Evolutionary conservation across 768 basidiomycete species (phyloP).

Genomic region (Leccinum uliginosum): DNA sequence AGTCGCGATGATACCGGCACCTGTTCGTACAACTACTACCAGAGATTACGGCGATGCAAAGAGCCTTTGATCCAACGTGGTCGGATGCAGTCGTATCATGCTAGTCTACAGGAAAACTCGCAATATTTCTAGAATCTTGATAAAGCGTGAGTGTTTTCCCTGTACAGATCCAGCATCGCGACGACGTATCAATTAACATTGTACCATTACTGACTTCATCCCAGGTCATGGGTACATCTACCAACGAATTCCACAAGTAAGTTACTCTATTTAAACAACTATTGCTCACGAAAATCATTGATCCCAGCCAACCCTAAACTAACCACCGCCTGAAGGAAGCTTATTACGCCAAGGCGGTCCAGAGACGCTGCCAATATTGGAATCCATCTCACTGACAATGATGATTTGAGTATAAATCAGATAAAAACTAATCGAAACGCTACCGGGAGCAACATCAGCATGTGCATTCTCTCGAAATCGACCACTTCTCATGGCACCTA

Average conservation of each 20-base stretch:
- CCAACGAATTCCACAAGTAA: not conserved
- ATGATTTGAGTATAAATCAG: not conserved
- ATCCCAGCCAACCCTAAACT: too few relatives aligned
- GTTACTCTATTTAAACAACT: not conserved
- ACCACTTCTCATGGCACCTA: conserved; percentile 5
- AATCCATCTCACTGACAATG: not conserved
- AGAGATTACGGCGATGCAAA: not conserved
- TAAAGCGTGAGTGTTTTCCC: conserved; percentile 5
- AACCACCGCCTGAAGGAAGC: not conserved
- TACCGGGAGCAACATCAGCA: not conserved
- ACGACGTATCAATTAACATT: not conserved
- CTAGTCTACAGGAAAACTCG: not conserved
- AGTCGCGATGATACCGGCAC: too few relatives aligned
- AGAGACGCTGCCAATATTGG: not conserved
- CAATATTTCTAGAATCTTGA: not conserved
- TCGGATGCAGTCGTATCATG: not conserved
- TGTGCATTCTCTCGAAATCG: not conserved
- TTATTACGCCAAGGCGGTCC: not conserved
- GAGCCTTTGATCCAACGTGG: not conserved
- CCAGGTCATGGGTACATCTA: not conserved
- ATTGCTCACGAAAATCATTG: not conserved
- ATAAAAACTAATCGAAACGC: too few relatives aligned
- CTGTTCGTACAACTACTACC: not conserved
- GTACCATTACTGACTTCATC: not conserved
- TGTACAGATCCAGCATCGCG: not conserved